Conservation (phyloP, 176 grass and related monocot species). For the Carex kokanica region DNA sequence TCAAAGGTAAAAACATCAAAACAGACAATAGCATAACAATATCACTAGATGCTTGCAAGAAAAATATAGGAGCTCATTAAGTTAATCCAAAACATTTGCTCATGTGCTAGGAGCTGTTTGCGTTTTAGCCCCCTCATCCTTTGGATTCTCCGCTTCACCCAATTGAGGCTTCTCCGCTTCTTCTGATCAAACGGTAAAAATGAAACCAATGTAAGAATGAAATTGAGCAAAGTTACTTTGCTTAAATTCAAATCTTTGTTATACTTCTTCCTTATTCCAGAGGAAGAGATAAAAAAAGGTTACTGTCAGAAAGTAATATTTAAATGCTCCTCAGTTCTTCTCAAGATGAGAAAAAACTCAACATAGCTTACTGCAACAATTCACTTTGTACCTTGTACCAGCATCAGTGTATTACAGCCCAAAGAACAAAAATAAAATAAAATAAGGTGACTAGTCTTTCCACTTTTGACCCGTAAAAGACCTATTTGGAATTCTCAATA, state of each 20-base stretch:
- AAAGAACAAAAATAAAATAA: neutral
- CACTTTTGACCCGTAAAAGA: neutral
- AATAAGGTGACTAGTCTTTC: neutral
- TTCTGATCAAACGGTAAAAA: conserved; percentile 12
- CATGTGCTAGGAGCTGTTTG: conserved; percentile 20
- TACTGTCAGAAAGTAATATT: too few species aligned
- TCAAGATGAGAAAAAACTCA: neutral
- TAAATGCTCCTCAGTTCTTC: neutral
- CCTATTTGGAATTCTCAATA: neutral
- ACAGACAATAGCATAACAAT: conserved; percentile 9
- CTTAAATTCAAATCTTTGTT: neutral
- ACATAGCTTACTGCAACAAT: neutral
- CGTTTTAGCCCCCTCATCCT: conserved; percentile 6
- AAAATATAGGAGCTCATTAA: neutral
- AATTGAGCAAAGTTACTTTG: neutral
- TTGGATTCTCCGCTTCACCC: neutral
- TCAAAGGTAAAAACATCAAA: conserved; percentile 17
- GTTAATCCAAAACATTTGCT: neutral
- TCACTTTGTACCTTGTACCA: neutral
- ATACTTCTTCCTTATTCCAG: too few species aligned
- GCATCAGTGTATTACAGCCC: neutral
- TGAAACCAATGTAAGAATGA: conserved; percentile 6
- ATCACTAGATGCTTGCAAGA: neutral
- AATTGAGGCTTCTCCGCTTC: conserved; percentile 16
- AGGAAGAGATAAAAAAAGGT: too few species aligned